A percentile compares a stretch with the other conserved stretches of the same genome.
phyloP scores from a whole-genome alignment of 306 rosid species.

The Rubus idaeus region DNA sequence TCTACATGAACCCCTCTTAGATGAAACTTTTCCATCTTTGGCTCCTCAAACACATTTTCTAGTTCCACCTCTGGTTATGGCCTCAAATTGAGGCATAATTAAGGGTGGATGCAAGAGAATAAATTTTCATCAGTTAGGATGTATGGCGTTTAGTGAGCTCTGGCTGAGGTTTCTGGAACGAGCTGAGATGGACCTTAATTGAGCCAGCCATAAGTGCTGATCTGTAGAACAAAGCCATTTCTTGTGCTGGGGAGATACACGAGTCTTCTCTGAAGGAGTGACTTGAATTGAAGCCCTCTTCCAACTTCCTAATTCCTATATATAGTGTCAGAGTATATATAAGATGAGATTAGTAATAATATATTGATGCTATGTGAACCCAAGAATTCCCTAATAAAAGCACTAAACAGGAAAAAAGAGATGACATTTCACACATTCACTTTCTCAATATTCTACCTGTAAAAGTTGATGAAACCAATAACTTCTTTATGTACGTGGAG shows the following conservation, averaged over 20 bases:
- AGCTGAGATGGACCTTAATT: slow-evolving; percentile 48
- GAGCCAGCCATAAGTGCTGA: slow-evolving; percentile 58
- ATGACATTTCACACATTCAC: not conserved
- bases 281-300: not conserved
- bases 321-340: not conserved
- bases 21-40: no score
- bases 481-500: not conserved
- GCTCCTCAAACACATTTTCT: no score
- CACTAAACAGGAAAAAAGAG: no score
- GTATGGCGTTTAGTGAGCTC: slow-evolving; percentile 38
- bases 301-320: not conserved
- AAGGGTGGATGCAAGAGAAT: no score
- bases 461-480: not conserved
- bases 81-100: no score
- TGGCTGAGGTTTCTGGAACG: slow-evolving; percentile 45
- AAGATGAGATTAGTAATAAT: not conserved
- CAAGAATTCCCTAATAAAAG: no score
- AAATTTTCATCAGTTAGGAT: not conserved
- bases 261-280: not conserved
- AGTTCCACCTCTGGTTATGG: no score
- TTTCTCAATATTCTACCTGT: not conserved
- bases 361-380: not conserved
- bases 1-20: no score
- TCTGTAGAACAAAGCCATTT: slow-evolving; percentile 64
- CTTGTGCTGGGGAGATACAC: not conserved